Conservation (phyloP, 2,329 filamentous ascomycete species). For the Curvularia lunata region DNA sequence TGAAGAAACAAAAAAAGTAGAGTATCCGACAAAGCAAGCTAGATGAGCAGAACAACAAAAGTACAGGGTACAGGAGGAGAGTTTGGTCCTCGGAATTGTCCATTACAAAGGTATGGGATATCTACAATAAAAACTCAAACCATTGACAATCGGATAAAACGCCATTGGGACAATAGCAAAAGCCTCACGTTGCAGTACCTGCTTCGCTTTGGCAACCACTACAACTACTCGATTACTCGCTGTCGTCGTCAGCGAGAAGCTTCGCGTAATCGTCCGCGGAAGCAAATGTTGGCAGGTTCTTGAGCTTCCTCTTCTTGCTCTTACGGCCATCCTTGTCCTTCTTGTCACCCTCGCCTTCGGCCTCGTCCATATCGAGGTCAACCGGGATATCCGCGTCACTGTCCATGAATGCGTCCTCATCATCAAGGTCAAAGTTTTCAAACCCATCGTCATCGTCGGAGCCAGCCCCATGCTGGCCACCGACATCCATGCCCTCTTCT, state of each 20-base stretch:
- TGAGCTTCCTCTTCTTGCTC: slow-evolving; percentile 81
- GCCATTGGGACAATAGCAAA: slow-evolving; percentile 5
- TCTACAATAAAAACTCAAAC: slow-evolving; percentile 35
- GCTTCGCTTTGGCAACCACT: slow-evolving; percentile 1
- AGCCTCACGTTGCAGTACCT: background rate
- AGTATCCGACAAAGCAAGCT: too few species aligned
- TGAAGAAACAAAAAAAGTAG: background rate
- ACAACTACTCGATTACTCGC: slow-evolving; percentile 26
- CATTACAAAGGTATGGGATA: slow-evolving; percentile 43
- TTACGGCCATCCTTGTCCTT: slow-evolving; percentile 54
- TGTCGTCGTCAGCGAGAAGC: slow-evolving; percentile 71
- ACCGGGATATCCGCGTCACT: slow-evolving; percentile 63
- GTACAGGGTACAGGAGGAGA: background rate
- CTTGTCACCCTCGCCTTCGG: slow-evolving; percentile 50
- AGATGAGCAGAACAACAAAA: background rate
- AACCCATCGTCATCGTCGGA: slow-evolving; percentile 36
- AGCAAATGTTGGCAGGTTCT: slow-evolving; percentile 89
- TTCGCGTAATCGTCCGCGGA: slow-evolving; percentile 92
- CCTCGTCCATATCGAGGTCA: slow-evolving; percentile 53
- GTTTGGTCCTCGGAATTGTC: slow-evolving; percentile 1
- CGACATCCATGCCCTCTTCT: slow-evolving; percentile 45
- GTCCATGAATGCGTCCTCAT: slow-evolving; percentile 62
- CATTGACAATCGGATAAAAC: slow-evolving; percentile 15
- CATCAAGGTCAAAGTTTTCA: slow-evolving; percentile 55
- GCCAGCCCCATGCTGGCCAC: slow-evolving; percentile 43